Evolutionary conservation across 1,284 basidiomycete genomes (phyloP).

Genomic region (Trichosporon sp.): DNA sequence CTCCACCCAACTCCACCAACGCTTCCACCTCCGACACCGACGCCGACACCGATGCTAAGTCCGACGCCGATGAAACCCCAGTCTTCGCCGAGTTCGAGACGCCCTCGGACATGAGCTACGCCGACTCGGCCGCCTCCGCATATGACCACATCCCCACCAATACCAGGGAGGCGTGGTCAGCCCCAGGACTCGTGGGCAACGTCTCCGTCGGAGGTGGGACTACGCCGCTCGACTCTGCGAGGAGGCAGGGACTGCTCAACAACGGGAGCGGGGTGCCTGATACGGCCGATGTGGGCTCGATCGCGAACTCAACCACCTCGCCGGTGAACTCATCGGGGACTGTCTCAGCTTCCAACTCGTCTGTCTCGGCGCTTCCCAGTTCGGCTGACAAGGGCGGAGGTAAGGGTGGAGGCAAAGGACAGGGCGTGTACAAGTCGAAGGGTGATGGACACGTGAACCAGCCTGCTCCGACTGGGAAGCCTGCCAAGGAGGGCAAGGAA

Average conservation of each 20-base stretch:
- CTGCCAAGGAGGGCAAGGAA: no score
- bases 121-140: no score
- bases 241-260: background rate
- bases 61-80: background rate
- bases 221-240: background rate
- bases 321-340: no score
- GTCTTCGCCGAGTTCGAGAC: background rate
- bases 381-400: no score
- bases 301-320: no score
- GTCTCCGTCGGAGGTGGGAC: background rate
- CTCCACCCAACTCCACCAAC: no score
- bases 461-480: no score
- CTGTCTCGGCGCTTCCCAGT: background rate
- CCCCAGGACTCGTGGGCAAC: background rate
- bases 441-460: no score
- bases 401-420: no score
- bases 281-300: background rate
- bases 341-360: background rate
- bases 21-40: no score
- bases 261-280: background rate
- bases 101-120: background rate
- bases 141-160: background rate
- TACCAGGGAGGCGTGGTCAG: background rate
- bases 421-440: no score
- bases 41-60: no score